Percentiles rank a stretch among this genome's conserved stretches.
These are phyloP conservation scores for Chenopodium formosanum DNA, from an alignment of 148 eudicot species.

Conservation along the genomic window DNA sequence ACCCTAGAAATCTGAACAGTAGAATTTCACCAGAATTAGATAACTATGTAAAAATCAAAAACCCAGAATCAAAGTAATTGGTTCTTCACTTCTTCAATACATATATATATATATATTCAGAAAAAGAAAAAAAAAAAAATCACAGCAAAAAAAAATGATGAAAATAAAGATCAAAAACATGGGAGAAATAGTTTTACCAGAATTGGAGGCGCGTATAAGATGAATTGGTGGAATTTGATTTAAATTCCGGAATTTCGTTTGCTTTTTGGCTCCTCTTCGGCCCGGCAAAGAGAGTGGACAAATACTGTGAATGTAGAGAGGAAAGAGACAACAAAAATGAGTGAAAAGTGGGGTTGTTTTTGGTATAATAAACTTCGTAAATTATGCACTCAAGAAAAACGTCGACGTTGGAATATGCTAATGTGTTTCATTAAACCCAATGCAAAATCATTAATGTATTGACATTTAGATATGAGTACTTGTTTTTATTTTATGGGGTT, in stretches of 20 bases:
- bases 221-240: neutral
- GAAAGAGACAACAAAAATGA: neutral
- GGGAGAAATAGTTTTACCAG: neutral
- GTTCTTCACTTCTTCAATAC: neutral
- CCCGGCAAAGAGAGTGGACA: constrained; percentile 1
- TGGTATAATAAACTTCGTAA: neutral
- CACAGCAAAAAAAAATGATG: neutral
- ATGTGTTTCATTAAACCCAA: neutral
- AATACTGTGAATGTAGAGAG: constrained; percentile 1
- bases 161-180: neutral
- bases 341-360: neutral
- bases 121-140: no score
- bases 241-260: neutral
- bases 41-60: no score
- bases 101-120: neutral
- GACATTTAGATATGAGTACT: no score
- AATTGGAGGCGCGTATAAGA: neutral
- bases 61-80: no score
- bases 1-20: constrained; percentile 8
- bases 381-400: no score
- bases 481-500: no score
- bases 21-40: neutral
- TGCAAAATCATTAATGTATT: no score
- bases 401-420: neutral
- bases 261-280: neutral